A percentile compares a stretch with the other conserved stretches of the same genome.
phyloP scores from a whole-genome alignment of 2,329 filamentous ascomycete genomes.

The Alternaria ventricosa region DNA sequence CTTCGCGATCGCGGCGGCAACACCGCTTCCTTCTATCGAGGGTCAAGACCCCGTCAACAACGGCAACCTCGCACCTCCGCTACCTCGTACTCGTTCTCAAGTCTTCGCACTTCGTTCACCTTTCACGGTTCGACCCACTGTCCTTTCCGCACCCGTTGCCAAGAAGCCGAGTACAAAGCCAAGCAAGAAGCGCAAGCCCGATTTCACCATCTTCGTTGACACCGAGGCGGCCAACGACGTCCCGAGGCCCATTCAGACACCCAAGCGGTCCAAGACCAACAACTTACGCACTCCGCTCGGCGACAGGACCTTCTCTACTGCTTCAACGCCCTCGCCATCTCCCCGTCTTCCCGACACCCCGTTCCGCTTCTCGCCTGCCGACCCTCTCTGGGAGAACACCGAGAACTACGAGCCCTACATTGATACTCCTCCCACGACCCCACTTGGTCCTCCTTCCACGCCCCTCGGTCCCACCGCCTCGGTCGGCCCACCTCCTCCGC shows the following conservation, averaged over 20 bases:
- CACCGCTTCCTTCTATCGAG: slow-evolving; percentile 8
- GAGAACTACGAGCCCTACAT: slow-evolving; percentile 25
- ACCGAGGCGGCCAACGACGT: background rate
- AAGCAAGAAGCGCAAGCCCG: slow-evolving; percentile 15
- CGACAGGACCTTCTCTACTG: slow-evolving; percentile 6
- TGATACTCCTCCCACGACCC: background rate
- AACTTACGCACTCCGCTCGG: slow-evolving; percentile 14
- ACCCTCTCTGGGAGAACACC: slow-evolving; percentile 22
- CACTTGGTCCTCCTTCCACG: background rate
- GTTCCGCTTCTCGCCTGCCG: slow-evolving; percentile 11
- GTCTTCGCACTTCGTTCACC: background rate
- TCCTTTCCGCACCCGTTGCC: background rate
- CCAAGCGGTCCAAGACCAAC: slow-evolving; percentile 13
- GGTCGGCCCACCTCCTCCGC: background rate
- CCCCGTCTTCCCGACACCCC: slow-evolving; percentile 15
- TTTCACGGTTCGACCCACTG: background rate
- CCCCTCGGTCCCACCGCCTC: slow-evolving; percentile 7
- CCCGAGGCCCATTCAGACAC: background rate
- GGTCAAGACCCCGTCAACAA: background rate
- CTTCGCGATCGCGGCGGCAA: slow-evolving; percentile 7
- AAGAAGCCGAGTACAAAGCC: slow-evolving; percentile 6
- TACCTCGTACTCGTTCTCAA: background rate
- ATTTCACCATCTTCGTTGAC: slow-evolving; percentile 25
- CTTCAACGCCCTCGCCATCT: slow-evolving; percentile 15
- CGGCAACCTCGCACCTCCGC: background rate